A percentile compares a stretch with the other conserved stretches of the same genome.
phyloP scores from a whole-genome alignment of 2,329 filamentous ascomycete genomes.

The Curvularia spicifera region DNA sequence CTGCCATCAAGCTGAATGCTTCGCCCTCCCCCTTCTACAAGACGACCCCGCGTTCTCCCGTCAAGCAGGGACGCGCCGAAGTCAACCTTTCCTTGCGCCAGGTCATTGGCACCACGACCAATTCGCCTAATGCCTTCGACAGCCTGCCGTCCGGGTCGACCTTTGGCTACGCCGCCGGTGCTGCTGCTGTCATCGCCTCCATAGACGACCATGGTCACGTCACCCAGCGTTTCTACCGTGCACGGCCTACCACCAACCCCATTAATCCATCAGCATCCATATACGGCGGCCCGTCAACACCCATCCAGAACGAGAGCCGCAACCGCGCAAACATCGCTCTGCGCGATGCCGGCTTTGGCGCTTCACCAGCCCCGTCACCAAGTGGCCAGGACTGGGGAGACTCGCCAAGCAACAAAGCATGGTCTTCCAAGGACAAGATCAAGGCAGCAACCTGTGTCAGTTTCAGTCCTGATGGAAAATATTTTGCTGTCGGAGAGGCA shows the following conservation, averaged over 20 bases:
- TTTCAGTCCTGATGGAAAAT: constrained; percentile 84
- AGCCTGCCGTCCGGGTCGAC: constrained; percentile 70
- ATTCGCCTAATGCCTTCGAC: constrained; percentile 84
- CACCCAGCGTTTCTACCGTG: constrained; percentile 88
- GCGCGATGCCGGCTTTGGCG: constrained; percentile 56
- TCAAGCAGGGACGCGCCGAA: constrained; percentile 56
- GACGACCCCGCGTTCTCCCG: constrained; percentile 69
- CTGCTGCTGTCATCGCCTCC: constrained; percentile 87
- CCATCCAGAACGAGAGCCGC: constrained; percentile 59
- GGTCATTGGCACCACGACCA: constrained; percentile 90
- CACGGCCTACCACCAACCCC: constrained; percentile 73
- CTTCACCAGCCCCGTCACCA: constrained; percentile 55
- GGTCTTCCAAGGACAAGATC: constrained; percentile 89
- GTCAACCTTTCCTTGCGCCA: constrained; percentile 72
- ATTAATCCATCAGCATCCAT: constrained; percentile 65
- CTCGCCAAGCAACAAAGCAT: constrained; percentile 68
- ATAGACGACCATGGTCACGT: constrained; percentile 69
- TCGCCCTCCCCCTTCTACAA: constrained; percentile 69
- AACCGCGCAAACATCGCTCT: constrained; percentile 64
- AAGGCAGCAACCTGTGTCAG: constrained; percentile 93
- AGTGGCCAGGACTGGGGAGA: constrained; percentile 63
- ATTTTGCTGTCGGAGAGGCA: constrained; percentile 87
- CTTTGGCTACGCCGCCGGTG: constrained; percentile 92
- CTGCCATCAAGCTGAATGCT: constrained; percentile 63
- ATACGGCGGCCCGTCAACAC: constrained; percentile 62